phyloP scores from a whole-genome alignment of 305 asterid genomes.

The Lippia alba region DNA sequence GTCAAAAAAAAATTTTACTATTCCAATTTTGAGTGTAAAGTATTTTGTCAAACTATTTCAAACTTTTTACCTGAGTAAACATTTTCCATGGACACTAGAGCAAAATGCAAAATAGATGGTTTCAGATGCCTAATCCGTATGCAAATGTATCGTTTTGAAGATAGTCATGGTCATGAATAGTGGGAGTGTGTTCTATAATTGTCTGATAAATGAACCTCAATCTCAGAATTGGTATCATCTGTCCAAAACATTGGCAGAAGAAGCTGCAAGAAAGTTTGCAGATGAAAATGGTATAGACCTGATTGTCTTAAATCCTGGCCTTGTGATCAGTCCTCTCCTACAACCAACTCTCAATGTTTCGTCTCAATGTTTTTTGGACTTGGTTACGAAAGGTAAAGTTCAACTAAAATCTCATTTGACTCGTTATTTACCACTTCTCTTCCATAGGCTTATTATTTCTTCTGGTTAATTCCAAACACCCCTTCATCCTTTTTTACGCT shows the following conservation, averaged over 20 bases:
- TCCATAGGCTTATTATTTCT: neutral
- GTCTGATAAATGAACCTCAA: neutral
- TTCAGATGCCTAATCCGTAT: too few species aligned
- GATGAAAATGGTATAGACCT: slow-evolving; percentile 36
- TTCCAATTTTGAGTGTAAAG: too few species aligned
- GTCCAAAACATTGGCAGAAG: slow-evolving; percentile 44
- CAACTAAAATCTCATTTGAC: neutral
- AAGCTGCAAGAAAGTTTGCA: slow-evolving; percentile 35
- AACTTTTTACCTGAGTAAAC: too few species aligned
- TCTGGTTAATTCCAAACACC: too few species aligned
- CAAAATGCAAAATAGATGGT: too few species aligned
- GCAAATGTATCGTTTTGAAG: too few species aligned
- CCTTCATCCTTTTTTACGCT: too few species aligned
- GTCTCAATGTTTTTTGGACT: slow-evolving; percentile 20
- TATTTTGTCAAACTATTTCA: too few species aligned
- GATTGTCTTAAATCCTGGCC: slow-evolving; percentile 42
- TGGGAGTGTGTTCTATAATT: too few species aligned
- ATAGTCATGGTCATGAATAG: too few species aligned
- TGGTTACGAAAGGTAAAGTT: slow-evolving; percentile 29
- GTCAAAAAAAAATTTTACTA: too few species aligned
- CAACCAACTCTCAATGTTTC: slow-evolving; percentile 45
- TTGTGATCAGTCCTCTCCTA: slow-evolving; percentile 42
- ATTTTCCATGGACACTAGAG: too few species aligned
- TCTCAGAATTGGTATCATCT: slow-evolving; percentile 42
- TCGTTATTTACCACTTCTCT: neutral